Evolutionary conservation across 768 basidiomycete genomes (phyloP), one percentile per base, ranked within the genome.

Genomic region (Podaxis sp.): DNA sequence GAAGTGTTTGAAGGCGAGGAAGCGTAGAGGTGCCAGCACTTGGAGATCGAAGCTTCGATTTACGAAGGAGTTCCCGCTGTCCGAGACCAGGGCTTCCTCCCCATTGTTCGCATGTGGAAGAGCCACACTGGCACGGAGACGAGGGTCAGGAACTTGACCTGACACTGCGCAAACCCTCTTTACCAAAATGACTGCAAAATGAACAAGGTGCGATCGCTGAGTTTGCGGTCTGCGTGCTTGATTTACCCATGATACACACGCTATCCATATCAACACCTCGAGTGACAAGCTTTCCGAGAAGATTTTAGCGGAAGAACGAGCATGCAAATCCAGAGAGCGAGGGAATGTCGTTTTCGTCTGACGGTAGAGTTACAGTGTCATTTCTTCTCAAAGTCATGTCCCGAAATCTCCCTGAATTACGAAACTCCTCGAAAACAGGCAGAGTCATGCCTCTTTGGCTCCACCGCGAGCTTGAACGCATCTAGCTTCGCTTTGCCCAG

Each of bases 201-300:
- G 53, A 55, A 44, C 53, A 56, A 55, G 53, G 60, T 15, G 33
- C 20, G 51, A 55, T 50, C 55, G 28, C 4, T 56, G 54, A 62
- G 61, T 13, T 50, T 37, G 54, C 38, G 61, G 22, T 12, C 26
- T 53, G 37, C 13, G 56, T 40, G 26, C 46, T 28, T 55, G 44
- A 46, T 62, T 55, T 24, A 26, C 53, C 53, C 55, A 37, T 17
- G 60, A 28, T 33, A 44, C 59, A 51, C 59, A 60, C 59, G 59
- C 37, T 52, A 53, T 40, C 59, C 52, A 53, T 56, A 62, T 56
- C 60, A 62, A 55, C 40, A 62, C 54, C 48, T 48, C 40, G 56
- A 36, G 48, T 62, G 61, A 62, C 61, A 62, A 38, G 46, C 61
- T 62, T 62, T 62, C 61, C 53, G 48, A 62, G 61, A 62, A 50